Percentiles rank a stretch among this genome's conserved stretches.
Conservation (phyloP, 2,329 filamentous ascomycete species). For the Endothia cerciana region DNA sequence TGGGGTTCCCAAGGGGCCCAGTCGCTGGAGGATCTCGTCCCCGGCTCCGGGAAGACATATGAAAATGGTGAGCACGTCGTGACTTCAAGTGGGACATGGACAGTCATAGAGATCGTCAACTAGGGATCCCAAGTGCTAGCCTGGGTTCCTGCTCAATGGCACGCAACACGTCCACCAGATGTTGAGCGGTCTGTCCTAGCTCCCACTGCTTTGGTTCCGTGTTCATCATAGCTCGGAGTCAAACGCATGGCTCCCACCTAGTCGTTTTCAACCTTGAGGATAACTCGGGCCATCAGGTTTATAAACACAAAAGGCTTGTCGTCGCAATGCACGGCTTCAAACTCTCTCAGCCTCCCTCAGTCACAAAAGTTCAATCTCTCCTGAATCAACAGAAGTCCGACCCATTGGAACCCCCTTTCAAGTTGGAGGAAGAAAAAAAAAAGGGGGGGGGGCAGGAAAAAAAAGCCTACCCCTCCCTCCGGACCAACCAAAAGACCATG, state of each 20-base stretch:
- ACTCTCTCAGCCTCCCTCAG: neutral
- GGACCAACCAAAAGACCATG: neutral
- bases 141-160: neutral
- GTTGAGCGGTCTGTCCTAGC: neutral
- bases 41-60: too few relatives aligned
- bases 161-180: neutral
- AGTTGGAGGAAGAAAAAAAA: too few relatives aligned
- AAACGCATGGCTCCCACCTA: neutral
- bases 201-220: neutral
- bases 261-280: neutral
- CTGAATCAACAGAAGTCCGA: too few relatives aligned
- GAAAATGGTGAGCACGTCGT: conserved; percentile 10
- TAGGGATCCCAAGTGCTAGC: neutral
- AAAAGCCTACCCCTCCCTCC: neutral
- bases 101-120: conserved; percentile 15
- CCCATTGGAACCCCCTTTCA: neutral
- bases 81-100: conserved; percentile 18
- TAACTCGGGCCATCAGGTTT: too few relatives aligned
- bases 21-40: conserved; percentile 12
- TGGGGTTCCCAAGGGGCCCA: neutral
- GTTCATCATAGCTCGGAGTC: neutral
- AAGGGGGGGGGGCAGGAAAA: too few relatives aligned
- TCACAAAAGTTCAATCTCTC: neutral
- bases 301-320: too few relatives aligned
- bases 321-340: neutral